Evolutionary conservation across 2,329 filamentous ascomycete species (phyloP).

Genomic region (Juglanconis sp.): DNA sequence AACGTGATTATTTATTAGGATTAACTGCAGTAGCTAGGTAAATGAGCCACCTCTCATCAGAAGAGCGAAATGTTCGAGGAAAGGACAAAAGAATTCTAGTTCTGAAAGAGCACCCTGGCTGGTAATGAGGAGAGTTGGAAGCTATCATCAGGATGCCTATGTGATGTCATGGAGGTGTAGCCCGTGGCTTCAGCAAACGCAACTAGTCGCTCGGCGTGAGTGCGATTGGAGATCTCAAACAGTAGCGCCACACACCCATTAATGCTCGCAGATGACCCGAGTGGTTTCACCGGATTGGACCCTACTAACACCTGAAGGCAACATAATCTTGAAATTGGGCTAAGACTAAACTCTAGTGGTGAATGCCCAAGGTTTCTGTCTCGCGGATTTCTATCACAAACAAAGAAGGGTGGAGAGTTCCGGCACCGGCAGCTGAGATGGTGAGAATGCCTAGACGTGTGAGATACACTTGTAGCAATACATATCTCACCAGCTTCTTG

Average conservation of each 20-base stretch:
- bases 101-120: not conserved
- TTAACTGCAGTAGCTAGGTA: no score
- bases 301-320: not conserved
- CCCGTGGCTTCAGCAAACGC: conserved; percentile 1
- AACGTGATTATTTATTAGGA: no score
- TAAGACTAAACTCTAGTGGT: not conserved
- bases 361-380: not conserved
- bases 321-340: no score
- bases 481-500: no score
- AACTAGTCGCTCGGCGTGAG: not conserved
- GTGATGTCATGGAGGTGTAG: conserved; percentile 18
- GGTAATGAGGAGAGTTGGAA: not conserved
- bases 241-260: conserved; percentile 7
- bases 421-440: no score
- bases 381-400: no score
- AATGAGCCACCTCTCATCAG: no score
- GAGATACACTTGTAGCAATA: no score
- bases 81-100: no score
- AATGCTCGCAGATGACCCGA: conserved; percentile 1
- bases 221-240: conserved; percentile 5
- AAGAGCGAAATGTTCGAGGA: not conserved
- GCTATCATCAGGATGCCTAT: not conserved
- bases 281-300: not conserved
- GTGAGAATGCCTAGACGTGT: no score
- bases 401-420: no score